Conservation (phyloP, 78 protist species). For the Speleostelium caveatum region DNA sequence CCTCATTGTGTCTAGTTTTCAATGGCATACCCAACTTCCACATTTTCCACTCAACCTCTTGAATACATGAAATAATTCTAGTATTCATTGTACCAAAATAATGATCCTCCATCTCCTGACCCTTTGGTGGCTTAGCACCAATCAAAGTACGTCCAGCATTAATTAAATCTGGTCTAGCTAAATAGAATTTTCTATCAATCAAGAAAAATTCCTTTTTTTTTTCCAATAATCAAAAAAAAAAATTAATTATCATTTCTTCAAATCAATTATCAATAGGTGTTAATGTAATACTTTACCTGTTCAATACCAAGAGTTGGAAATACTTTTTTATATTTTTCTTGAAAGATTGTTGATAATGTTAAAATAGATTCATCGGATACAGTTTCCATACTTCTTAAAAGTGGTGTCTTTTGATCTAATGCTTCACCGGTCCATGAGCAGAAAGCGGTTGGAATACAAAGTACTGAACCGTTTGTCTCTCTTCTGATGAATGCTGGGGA, state of each 20-base stretch:
- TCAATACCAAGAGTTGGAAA: constrained; percentile 85
- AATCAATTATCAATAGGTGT: no score
- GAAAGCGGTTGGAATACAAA: constrained; percentile 88
- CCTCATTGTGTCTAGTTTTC: constrained; percentile 94
- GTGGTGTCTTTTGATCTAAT: constrained; percentile 95
- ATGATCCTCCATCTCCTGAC: constrained; percentile 95
- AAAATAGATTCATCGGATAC: constrained; percentile 41
- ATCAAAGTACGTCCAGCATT: constrained; percentile 87
- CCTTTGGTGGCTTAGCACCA: constrained; percentile 89
- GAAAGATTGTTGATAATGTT: constrained; percentile 39
- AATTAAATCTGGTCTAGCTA: constrained; percentile 90
- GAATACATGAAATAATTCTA: constrained; percentile 82
- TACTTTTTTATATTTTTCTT: constrained; percentile 51
- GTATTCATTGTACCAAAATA: constrained; percentile 90
- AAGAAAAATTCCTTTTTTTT: constrained; percentile 96
- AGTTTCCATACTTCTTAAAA: constrained; percentile 85
- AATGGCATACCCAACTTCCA: constrained; percentile 93
- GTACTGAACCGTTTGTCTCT: constrained; percentile 69
- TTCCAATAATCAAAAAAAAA: no score
- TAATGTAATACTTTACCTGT: no score
- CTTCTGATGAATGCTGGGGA: constrained; percentile 88
- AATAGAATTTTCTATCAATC: constrained; percentile 86
- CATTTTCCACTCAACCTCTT: constrained; percentile 85
- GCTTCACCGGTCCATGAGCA: constrained; percentile 89
- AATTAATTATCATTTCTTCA: no score